phyloP scores from a whole-genome alignment of 768 basidiomycete genomes.

The Asterophora lycoperdoides region DNA sequence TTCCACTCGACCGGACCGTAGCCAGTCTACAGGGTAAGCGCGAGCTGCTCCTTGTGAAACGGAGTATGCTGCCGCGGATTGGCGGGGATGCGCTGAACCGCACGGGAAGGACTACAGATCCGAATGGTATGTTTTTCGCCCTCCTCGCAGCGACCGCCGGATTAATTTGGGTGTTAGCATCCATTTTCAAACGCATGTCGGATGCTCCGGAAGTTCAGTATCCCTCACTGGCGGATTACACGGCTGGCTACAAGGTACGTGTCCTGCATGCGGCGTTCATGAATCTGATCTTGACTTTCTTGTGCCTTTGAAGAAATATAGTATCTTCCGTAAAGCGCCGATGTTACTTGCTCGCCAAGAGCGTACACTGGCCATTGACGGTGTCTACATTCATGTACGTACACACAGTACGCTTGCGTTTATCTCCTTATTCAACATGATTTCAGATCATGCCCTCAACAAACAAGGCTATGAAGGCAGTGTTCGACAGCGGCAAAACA shows the following conservation, averaged over 20 bases:
- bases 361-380: conserved; percentile 89
- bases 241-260: conserved; percentile 79
- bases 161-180: conserved; percentile 46
- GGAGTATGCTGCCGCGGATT: conserved; percentile 68
- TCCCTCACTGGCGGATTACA: conserved; percentile 68
- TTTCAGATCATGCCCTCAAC: conserved; percentile 82
- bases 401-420: neutral
- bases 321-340: conserved; percentile 90
- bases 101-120: conserved; percentile 76
- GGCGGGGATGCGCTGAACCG: conserved; percentile 66
- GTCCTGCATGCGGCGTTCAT: neutral
- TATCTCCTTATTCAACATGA: conserved; percentile 8
- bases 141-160: neutral
- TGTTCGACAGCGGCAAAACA: conserved; percentile 88
- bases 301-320: conserved; percentile 64
- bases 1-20: conserved; percentile 94
- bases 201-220: conserved; percentile 63
- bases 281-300: neutral
- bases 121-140: conserved; percentile 62
- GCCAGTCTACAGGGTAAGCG: conserved; percentile 87
- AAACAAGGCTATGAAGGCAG: conserved; percentile 64
- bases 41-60: conserved; percentile 77
- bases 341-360: conserved; percentile 91
- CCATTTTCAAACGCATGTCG: conserved; percentile 87
- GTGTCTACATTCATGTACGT: conserved; percentile 84